Conservation (phyloP, 257 asterid species). For the Solanum chiquidenum region DNA sequence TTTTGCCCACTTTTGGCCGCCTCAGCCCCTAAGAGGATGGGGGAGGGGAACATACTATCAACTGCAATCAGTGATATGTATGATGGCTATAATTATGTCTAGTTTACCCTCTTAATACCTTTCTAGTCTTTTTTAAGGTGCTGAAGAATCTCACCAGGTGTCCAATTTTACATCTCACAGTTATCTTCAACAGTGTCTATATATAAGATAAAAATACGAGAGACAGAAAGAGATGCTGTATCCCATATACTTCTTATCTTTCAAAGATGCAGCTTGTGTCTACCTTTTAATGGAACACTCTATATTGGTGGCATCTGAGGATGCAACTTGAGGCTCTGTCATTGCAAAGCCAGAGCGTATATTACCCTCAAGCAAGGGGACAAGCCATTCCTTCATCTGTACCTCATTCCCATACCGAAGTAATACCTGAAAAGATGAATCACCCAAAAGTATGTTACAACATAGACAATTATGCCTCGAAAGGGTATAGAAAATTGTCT, state of each 20-base stretch:
- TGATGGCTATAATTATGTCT: not conserved
- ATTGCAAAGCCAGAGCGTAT: slow-evolving; percentile 94
- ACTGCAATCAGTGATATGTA: not conserved
- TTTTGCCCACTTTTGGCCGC: not conserved
- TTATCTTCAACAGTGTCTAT: not conserved
- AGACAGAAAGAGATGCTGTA: not conserved
- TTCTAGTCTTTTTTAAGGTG: not conserved
- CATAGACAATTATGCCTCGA: not conserved
- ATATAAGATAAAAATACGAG: not conserved
- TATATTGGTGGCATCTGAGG: slow-evolving; percentile 95
- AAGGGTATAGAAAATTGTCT: not conserved
- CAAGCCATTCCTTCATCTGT: slow-evolving; percentile 74
- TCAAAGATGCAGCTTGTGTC: not conserved
- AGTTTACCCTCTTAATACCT: not conserved
- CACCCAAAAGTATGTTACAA: not conserved
- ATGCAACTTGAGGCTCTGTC: slow-evolving; percentile 98
- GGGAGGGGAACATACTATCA: not conserved
- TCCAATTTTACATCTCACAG: not conserved
- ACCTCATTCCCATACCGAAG: slow-evolving; percentile 83
- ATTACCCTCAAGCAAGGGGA: slow-evolving; percentile 84
- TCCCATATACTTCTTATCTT: not conserved
- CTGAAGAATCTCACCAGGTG: not conserved
- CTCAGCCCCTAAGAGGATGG: not conserved
- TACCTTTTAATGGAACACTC: slow-evolving; percentile 93
- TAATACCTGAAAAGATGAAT: slow-evolving; percentile 42